phyloP scores from a whole-genome alignment of 805 yeast species.

The Myxozyma mucilagina region DNA sequence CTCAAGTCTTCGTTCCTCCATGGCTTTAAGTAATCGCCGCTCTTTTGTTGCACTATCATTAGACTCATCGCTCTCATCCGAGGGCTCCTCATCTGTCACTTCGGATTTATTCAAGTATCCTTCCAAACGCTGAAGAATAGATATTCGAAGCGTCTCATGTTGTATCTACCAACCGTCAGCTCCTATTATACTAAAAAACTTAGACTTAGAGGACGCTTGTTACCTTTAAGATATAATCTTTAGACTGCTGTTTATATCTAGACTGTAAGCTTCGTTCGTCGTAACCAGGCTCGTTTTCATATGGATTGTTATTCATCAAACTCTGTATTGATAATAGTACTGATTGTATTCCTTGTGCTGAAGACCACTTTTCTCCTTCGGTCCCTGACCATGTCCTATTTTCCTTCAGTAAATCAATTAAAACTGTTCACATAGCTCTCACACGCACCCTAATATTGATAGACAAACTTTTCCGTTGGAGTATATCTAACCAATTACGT shows the following conservation, averaged over 20 bases:
- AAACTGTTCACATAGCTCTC: neutral
- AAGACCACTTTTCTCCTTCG: slow-evolving; percentile 26
- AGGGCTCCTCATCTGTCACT: neutral
- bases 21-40: neutral
- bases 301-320: slow-evolving; percentile 20
- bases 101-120: slow-evolving; percentile 4
- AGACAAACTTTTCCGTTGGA: slow-evolving; percentile 22
- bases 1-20: neutral
- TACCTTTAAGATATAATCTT: slow-evolving; percentile 10
- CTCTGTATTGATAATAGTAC: slow-evolving; percentile 23
- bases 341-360: slow-evolving; percentile 23
- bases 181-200: neutral
- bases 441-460: slow-evolving; percentile 15
- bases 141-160: slow-evolving; percentile 17
- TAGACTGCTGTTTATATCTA: neutral
- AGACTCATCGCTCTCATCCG: neutral
- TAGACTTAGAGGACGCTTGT: too few relatives aligned
- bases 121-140: slow-evolving; percentile 18
- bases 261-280: neutral
- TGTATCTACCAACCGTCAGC: slow-evolving; percentile 2
- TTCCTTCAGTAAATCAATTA: neutral
- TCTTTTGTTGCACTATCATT: neutral
- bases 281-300: slow-evolving; percentile 23
- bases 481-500: slow-evolving; percentile 4
- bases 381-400: slow-evolving; percentile 22